These are phyloP conservation scores for Hydrangea macrophylla DNA, from an alignment of 148 eudicot genomes.

Conservation along the genomic window DNA sequence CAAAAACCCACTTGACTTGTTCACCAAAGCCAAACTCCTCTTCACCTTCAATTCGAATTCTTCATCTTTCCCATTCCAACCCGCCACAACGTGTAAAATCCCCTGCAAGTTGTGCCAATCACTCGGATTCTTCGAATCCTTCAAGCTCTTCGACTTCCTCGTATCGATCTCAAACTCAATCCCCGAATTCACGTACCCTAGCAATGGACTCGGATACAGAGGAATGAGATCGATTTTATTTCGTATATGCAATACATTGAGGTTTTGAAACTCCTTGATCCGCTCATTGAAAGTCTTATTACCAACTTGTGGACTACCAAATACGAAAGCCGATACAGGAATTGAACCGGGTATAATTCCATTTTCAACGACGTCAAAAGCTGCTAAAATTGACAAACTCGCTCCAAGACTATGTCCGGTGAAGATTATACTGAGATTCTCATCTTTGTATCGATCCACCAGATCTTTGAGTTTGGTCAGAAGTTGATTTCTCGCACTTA, in stretches of 20 bases:
- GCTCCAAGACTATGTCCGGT: conserved; percentile 76
- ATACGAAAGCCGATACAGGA: conserved; percentile 62
- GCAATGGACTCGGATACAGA: conserved; percentile 49
- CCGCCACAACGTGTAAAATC: conserved; percentile 56
- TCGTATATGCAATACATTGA: conserved; percentile 60
- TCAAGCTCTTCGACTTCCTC: conserved; percentile 57
- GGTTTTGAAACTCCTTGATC: conserved; percentile 36
- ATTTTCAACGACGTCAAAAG: conserved; percentile 73
- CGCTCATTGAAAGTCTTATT: conserved; percentile 57
- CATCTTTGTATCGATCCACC: conserved; percentile 38
- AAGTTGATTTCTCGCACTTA: conserved; percentile 62
- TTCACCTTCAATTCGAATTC: conserved; percentile 50
- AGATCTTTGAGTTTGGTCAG: conserved; percentile 35
- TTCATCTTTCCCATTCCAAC: conserved; percentile 66
- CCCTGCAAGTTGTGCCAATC: conserved; percentile 92
- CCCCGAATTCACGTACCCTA: conserved; percentile 67
- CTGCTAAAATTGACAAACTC: conserved; percentile 53
- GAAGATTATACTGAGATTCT: conserved; percentile 43
- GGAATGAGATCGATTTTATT: conserved; percentile 78
- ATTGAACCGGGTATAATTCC: conserved; percentile 48
- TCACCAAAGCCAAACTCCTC: conserved; percentile 77
- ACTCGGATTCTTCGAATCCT: conserved; percentile 67
- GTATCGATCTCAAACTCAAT: conserved; percentile 55
- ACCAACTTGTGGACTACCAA: conserved; percentile 86
- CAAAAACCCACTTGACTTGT: conserved; percentile 66